Base-by-base conservation (phyloP, 768 basidiomycete species). In the Tricholoma sp. region DNA sequence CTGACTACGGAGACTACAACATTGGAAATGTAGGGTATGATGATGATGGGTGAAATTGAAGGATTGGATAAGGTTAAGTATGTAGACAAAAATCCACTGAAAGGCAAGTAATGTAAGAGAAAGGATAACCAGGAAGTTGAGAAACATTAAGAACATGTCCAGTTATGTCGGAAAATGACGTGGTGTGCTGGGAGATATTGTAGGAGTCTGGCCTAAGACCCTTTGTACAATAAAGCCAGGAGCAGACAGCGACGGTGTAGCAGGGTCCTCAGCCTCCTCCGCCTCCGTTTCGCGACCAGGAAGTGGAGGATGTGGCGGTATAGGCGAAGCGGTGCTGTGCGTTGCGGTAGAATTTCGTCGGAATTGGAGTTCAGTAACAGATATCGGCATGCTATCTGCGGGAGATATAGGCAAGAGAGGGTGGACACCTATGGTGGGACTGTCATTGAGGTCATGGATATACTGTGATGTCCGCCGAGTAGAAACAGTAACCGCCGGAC, bases 331-430 rank as follows among this genome's bases (percentile, higher is more conserved):
- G 0, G 52, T 51, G 12, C 74, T 74, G 0, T 53, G 37, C 32
- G 59, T 37, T 24, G 29, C 24, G 0, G 74, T 73, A 4, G 70
- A 70, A 57, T 72, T 80, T 44, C 77, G 73, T 36, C 78, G 71
- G 65, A 81, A 81, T 50, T 78, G 71, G 32, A 81, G 69, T 10
- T 83, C 81, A 2, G 80, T 79, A n/a, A 80, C 75, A 13, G 81
- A 80, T 55, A 80, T 72, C 1, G 81, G 80, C 36, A 83, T 70
- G 55, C 82, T 85, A 48, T 84, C 80, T 0, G 80, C 80, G 36
- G 82, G 82, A 12, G 84, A 83, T 29, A 74, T 63, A 48, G 66
- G 64, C n/a, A 68, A 63, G 48, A 64, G 31, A 60, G 57, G 45
- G 12, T 74, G 78, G 60, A 72, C 6, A 45, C 44, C 24, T 12